Evolutionary conservation across 2,329 filamentous ascomycete genomes (phyloP), one percentile per base, ranked within the genome.

Genomic region (Diaporthe humulicola): DNA sequence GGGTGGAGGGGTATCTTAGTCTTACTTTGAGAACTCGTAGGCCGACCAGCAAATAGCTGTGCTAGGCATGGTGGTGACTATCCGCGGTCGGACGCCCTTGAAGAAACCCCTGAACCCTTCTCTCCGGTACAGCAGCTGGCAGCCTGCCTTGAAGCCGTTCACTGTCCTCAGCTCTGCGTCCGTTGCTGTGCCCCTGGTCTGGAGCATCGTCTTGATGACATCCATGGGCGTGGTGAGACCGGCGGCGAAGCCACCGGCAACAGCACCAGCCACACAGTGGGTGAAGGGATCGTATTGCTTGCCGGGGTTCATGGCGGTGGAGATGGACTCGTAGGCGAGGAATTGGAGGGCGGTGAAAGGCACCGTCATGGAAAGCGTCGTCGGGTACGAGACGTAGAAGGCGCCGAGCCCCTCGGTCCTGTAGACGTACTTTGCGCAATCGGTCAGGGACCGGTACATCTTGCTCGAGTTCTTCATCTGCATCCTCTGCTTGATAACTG

Each of bases 401-500:
- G 97, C 96, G 70, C 92, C 90, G 60, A 98, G 84, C 71, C 97
- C 97, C 85, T 99, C 97, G 70, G 91, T 93, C 80, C 90, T 91
- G 86, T 98, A 98, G 76, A 99, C 93, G 78, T 95, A 93, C 82
- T 90, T 91, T 74, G 96, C 96, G 87, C 97, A 99, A 82, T 98
- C 93, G 73, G 89, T 83, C 85, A 98, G 93, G 30, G 94, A 95
- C 80, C 93, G 93, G 86, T 98, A 98, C 87, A 93, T 92, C 79
- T 90, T 91, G 78, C 92, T 92, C n/a, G 96, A 98, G 81, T 97
- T 94, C 83, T 98, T 95, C 75, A 99, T 94, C 85, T 99, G 97
- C 97, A 99, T 99, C 80, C 97, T 94, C 85, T 99, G 97, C 87
- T 99, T 99, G 88, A 99, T 98, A 76, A 99, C 97, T 98, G 81